Percentiles rank a stretch among this genome's conserved stretches.
Evolutionary conservation across 352 stramenopile species (phyloP).

Genomic region (Phytopythium helicoides): DNA sequence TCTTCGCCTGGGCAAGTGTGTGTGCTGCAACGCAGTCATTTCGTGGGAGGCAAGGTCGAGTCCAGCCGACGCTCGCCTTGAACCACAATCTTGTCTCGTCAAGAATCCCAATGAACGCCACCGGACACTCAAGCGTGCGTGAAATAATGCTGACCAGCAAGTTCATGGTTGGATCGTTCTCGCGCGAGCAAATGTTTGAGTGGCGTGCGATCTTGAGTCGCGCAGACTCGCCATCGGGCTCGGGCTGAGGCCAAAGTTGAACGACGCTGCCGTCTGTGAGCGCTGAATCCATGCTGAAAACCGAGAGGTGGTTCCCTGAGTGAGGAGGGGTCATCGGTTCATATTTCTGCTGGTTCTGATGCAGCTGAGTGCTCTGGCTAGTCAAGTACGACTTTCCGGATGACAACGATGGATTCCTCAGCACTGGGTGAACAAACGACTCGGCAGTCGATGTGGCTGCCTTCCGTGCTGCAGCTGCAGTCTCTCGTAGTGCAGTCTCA

Average conservation of each 20-base stretch:
- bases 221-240: slow-evolving; percentile 43
- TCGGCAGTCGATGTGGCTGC: background rate
- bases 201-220: slow-evolving; percentile 49
- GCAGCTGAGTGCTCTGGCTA: background rate
- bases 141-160: slow-evolving; percentile 69
- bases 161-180: slow-evolving; percentile 73
- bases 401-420: background rate
- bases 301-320: slow-evolving; percentile 36
- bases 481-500: slow-evolving; percentile 35
- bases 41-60: slow-evolving; percentile 43
- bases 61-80: slow-evolving; percentile 67
- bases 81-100: slow-evolving; percentile 54
- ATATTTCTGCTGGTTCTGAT: background rate
- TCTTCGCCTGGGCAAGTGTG: slow-evolving; percentile 41
- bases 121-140: slow-evolving; percentile 59
- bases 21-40: slow-evolving; percentile 57
- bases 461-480: slow-evolving; percentile 10
- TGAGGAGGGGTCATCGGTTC: slow-evolving; percentile 3
- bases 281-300: slow-evolving; percentile 60
- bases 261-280: slow-evolving; percentile 60
- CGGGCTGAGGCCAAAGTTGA: slow-evolving; percentile 57
- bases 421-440: slow-evolving; percentile 5
- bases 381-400: background rate
- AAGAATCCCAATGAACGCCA: slow-evolving; percentile 68
- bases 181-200: slow-evolving; percentile 40